Evolutionary conservation across 208 protist genomes (phyloP).

Genomic region (Leishmania aethiopica): DNA sequence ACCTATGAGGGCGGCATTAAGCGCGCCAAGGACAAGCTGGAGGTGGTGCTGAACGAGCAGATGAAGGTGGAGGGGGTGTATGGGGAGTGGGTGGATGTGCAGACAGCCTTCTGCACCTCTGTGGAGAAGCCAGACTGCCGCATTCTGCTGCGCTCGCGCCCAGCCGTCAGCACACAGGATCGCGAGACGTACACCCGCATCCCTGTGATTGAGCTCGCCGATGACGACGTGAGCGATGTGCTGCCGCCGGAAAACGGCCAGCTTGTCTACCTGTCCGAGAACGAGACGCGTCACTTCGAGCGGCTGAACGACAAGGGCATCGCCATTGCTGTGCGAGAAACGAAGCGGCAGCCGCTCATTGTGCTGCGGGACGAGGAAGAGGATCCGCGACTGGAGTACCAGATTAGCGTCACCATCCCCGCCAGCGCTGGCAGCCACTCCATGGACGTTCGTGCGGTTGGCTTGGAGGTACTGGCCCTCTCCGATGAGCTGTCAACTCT

Average conservation of each 20-base stretch:
- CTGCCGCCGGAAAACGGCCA: constrained; percentile 86
- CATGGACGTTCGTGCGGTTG: constrained; percentile 72
- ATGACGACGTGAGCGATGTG: constrained; percentile 85
- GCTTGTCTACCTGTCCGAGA: constrained; percentile 90
- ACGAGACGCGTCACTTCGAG: constrained; percentile 81
- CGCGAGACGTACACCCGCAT: constrained; percentile 56
- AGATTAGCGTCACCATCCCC: constrained; percentile 60
- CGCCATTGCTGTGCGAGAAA: constrained; percentile 67
- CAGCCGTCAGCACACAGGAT: constrained; percentile 59
- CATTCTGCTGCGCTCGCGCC: constrained; percentile 76
- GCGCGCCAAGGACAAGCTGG: constrained; percentile 69
- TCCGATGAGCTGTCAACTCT: constrained; percentile 47
- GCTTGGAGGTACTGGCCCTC: constrained; percentile 67
- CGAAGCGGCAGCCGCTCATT: constrained; percentile 88
- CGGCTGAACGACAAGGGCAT: constrained; percentile 57
- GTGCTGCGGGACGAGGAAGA: constrained; percentile 88
- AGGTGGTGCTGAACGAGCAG: constrained; percentile 66
- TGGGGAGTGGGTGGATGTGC: constrained; percentile 77
- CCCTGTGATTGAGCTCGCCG: constrained; percentile 66
- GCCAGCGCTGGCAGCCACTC: constrained; percentile 50
- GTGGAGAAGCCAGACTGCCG: constrained; percentile 65
- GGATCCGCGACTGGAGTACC: constrained; percentile 83
- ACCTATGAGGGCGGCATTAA: constrained; percentile 83
- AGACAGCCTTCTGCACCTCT: constrained; percentile 80
- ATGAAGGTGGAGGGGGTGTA: constrained; percentile 65